Evolutionary conservation across 257 asterid species (phyloP).

Genomic region (Solanum infundibuliforme): DNA sequence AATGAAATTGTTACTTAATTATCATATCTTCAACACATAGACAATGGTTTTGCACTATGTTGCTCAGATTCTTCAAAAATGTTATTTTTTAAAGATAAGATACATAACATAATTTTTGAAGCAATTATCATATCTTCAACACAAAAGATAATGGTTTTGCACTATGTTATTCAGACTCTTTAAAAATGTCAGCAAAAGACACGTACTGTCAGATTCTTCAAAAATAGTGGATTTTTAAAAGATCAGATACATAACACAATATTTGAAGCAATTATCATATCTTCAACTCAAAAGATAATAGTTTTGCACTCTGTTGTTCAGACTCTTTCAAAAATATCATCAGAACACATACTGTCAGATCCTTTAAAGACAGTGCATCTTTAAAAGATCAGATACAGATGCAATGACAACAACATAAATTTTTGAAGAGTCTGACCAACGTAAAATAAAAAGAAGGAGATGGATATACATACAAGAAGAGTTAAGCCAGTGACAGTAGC

Average conservation of each 20-base stretch:
- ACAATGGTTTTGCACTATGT: background rate
- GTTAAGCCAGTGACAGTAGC: background rate
- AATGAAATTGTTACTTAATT: background rate
- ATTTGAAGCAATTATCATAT: background rate
- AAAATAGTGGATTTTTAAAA: too few species aligned
- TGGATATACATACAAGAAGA: background rate
- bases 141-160: background rate
- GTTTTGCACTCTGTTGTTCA: background rate
- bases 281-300: background rate
- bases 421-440: background rate
- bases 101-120: too few species aligned
- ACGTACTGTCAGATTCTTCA: too few species aligned
- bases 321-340: too few species aligned
- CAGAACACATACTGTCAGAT: background rate
- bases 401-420: accelerated
- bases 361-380: accelerated
- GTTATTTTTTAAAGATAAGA: too few species aligned
- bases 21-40: background rate
- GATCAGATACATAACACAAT: background rate
- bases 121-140: background rate
- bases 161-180: background rate
- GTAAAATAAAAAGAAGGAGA: background rate
- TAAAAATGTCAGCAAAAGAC: too few species aligned
- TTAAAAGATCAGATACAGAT: background rate
- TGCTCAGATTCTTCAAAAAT: too few species aligned